These are phyloP conservation scores for Caulochytrium protostelioides DNA, from an alignment of 371 early-diverging fungal species.

Conservation along the genomic window DNA sequence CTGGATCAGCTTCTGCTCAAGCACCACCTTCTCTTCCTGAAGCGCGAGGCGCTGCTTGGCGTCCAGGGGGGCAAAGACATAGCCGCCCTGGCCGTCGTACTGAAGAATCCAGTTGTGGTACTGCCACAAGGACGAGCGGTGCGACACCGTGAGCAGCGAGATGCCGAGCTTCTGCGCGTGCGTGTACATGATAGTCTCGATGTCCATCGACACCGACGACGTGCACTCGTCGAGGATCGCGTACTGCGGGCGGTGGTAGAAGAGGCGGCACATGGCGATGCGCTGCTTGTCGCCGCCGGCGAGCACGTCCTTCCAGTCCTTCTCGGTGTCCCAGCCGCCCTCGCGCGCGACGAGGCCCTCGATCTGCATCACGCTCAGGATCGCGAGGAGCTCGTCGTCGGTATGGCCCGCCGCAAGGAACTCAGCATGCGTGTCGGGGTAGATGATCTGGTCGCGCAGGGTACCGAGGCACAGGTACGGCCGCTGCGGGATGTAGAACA, in stretches of 20 bases:
- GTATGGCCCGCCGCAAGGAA: conserved; percentile 50
- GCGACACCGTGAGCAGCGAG: conserved; percentile 65
- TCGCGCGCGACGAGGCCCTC: conserved; percentile 47
- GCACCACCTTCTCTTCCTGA: conserved; percentile 50
- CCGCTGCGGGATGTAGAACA: conserved; percentile 86
- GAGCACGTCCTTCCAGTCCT: conserved; percentile 79
- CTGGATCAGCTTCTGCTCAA: conserved; percentile 50
- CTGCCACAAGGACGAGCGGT: conserved; percentile 66
- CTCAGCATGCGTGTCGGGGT: conserved; percentile 59
- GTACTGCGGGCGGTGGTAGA: conserved; percentile 63
- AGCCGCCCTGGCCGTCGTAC: conserved; percentile 49
- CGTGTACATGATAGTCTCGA: conserved; percentile 72
- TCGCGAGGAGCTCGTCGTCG: conserved; percentile 48
- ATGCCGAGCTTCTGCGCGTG: conserved; percentile 66
- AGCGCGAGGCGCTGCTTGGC: conserved; percentile 59
- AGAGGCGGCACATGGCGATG: conserved; percentile 46
- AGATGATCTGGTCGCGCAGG: conserved; percentile 80
- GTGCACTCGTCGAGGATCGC: conserved; percentile 41
- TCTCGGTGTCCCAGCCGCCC: conserved; percentile 67
- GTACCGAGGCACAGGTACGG: conserved; percentile 80
- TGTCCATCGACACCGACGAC: conserved; percentile 63
- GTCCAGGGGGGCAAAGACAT: conserved; percentile 59
- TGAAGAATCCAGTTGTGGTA: conserved; percentile 57
- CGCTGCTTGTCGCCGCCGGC: conserved; percentile 82
- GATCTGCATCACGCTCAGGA: conserved; percentile 47